Evolutionary conservation across 139 green algal species (phyloP), one percentile per base, ranked within the genome.

Genomic region (Tetradesmus obliquus): DNA sequence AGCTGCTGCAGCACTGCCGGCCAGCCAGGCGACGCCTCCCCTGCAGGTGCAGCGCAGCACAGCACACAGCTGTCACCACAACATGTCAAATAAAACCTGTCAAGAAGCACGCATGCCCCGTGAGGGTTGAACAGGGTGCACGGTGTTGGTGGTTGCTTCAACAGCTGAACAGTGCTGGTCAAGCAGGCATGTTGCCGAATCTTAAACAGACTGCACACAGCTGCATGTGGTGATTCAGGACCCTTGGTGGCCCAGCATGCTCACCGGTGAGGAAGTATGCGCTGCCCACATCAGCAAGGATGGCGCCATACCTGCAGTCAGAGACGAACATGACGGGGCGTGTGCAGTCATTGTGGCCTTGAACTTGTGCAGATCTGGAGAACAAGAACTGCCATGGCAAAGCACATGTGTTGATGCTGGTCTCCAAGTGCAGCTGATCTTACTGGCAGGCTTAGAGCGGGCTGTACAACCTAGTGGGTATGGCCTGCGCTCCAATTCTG

Each of bases 251-350:
- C 9, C 60, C 9, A 19, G 8, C 2, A 12, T 71, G 19, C 79
- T 72, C 72, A 76, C 91, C 91, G 7, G 66, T 76, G 58, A 93
- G 88, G 85, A 82, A 92, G 91, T 91, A 95, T 22, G 91, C 80
- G 1, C 79, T 79, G 45, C 93, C 93, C 58, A 93, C 92, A 89
- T 95, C 93, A 1, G 93, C 93, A 55, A 94, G 88, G n/a, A 94
- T 87, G 60, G 60, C 60, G 7, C 60, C 60, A 71, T 71, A 71
- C 60, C 60, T 71, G 60, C 60, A 71, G 2, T 45, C 32, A 45
- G 32, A 45, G 32, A 45, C 32, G 32, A 45, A 45, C 32, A 45
- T 45, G 32, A 45, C 32, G 32, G 32, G 32, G 32, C 32, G 32
- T 45, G 32, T 45, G 32, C 32, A 45, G 32, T 45, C 32, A 45